These are phyloP conservation scores for Kodamaea sp. DNA, from an alignment of 1,139 yeast species.

Conservation along the genomic window DNA sequence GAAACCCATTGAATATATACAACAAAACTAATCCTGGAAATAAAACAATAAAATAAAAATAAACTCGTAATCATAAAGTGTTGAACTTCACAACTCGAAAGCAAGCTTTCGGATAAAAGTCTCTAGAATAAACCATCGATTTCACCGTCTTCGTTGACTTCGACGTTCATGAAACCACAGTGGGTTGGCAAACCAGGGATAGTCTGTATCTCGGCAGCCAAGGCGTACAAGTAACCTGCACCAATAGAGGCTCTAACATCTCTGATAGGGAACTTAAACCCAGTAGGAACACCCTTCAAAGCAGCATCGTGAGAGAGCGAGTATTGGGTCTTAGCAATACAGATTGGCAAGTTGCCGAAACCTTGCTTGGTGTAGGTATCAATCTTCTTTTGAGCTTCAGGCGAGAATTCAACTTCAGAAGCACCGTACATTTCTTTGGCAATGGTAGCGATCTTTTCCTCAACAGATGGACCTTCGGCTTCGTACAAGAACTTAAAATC, in stretches of 20 bases:
- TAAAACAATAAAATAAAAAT: slow-evolving; percentile 1
- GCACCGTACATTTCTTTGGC: slow-evolving; percentile 96
- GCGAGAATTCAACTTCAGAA: slow-evolving; percentile 77
- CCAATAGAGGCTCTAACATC: slow-evolving; percentile 94
- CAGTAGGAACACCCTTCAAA: slow-evolving; percentile 92
- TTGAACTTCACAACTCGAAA: slow-evolving; percentile 11
- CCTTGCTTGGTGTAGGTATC: slow-evolving; percentile 87
- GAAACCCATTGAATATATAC: no score
- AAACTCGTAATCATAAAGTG: slow-evolving; percentile 11
- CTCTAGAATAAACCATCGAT: slow-evolving; percentile 85
- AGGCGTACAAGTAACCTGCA: slow-evolving; percentile 93
- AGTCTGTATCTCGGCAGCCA: slow-evolving; percentile 96
- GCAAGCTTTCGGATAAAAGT: slow-evolving; percentile 1
- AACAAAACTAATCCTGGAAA: no score
- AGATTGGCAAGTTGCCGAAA: slow-evolving; percentile 86
- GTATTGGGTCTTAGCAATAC: slow-evolving; percentile 97
- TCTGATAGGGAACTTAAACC: slow-evolving; percentile 90
- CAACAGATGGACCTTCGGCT: slow-evolving; percentile 60
- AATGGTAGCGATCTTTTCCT: slow-evolving; percentile 77
- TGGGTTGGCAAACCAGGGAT: slow-evolving; percentile 97
- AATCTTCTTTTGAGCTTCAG: slow-evolving; percentile 80
- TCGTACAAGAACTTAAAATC: slow-evolving; percentile 73
- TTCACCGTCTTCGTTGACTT: slow-evolving; percentile 88
- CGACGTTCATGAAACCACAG: slow-evolving; percentile 96
- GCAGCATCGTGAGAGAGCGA: slow-evolving; percentile 92